A percentile compares a stretch with the other conserved stretches of the same genome.
phyloP scores from a whole-genome alignment of 495 filamentous ascomycete species.

The Daldinia bambusicola region DNA sequence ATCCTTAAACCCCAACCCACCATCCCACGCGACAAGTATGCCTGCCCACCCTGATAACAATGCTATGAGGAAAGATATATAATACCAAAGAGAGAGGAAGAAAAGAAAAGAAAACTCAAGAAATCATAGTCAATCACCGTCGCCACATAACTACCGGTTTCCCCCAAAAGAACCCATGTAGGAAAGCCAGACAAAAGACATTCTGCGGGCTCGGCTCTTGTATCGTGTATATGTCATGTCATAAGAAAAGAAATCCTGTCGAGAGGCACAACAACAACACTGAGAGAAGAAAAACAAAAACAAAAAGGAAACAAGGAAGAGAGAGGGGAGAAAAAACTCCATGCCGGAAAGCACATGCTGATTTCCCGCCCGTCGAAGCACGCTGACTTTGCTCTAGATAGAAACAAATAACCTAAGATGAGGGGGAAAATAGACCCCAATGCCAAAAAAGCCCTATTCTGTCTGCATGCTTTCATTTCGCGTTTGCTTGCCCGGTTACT shows the following conservation, averaged over 20 bases:
- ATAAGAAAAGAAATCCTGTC: no score
- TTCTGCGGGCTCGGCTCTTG: no score
- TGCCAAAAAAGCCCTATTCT: slow-evolving; percentile 1
- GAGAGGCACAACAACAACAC: no score
- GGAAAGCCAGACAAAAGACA: no score
- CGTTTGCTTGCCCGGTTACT: slow-evolving; percentile 24
- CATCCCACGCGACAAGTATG: not conserved
- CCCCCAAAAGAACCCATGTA: no score
- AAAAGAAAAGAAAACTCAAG: no score
- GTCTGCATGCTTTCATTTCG: not conserved
- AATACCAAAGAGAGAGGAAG: no score
- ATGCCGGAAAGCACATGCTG: not conserved
- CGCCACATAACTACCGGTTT: no score
- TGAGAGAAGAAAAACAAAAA: not conserved
- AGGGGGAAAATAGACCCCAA: not conserved
- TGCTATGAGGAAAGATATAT: not conserved
- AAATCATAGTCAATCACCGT: no score
- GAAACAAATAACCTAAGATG: slow-evolving; percentile 9
- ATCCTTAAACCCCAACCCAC: not conserved
- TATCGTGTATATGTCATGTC: no score
- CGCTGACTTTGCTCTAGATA: slow-evolving; percentile 5
- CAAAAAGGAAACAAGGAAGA: not conserved
- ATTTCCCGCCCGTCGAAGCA: no score
- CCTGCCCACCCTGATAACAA: not conserved
- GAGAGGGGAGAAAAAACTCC: not conserved